Conservation (phyloP, 1,139 yeast genomes). For the Chernovozyma aurita region DNA sequence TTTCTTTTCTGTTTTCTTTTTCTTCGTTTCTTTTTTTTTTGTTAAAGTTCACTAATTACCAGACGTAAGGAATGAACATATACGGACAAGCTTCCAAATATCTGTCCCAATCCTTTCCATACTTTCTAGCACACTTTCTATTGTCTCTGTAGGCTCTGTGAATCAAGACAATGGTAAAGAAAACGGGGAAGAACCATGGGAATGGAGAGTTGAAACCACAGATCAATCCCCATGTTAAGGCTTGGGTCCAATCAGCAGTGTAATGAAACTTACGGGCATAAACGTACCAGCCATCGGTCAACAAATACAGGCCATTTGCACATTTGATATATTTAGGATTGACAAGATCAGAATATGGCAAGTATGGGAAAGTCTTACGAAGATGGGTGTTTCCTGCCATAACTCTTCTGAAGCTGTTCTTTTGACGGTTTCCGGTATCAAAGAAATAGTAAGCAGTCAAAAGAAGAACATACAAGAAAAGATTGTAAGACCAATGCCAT, state of each 20-base stretch:
- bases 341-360: constrained; percentile 76
- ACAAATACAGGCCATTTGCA: constrained; percentile 74
- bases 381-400: constrained; percentile 72
- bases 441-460: constrained; percentile 81
- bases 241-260: constrained; percentile 89
- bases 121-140: constrained; percentile 76
- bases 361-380: constrained; percentile 89
- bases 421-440: constrained; percentile 93
- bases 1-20: too few species aligned
- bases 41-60: too few species aligned
- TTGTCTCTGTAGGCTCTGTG: constrained; percentile 90
- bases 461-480: constrained; percentile 51
- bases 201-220: constrained; percentile 86
- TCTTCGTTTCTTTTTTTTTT: too few species aligned
- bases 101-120: constrained; percentile 90
- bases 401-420: constrained; percentile 85
- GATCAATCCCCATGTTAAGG: constrained; percentile 85
- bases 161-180: constrained; percentile 78
- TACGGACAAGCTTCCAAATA: constrained; percentile 88
- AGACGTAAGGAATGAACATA: constrained; percentile 83
- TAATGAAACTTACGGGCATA: constrained; percentile 92
- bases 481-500: constrained; percentile 61
- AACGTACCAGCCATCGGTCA: constrained; percentile 92
- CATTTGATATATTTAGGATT: constrained; percentile 85
- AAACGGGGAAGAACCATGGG: constrained; percentile 94